phyloP scores from a whole-genome alignment of 108 stramenopile species.

The Hondaea fermentalgiana region DNA sequence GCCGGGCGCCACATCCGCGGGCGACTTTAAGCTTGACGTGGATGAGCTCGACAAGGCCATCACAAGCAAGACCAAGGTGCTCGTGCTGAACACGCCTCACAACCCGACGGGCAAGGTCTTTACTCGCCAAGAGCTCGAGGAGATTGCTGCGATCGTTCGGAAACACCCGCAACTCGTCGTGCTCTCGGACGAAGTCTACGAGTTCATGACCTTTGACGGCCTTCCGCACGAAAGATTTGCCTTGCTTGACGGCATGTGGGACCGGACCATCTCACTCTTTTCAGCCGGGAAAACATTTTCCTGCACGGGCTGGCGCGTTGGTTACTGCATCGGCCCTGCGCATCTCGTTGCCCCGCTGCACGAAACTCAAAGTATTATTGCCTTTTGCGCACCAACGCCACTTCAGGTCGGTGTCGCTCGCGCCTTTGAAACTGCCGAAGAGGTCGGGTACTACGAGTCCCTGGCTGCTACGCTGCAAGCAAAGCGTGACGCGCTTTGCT shows the following conservation, averaged over 20 bases:
- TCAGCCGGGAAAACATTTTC: slow-evolving; percentile 98
- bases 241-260: slow-evolving; percentile 76
- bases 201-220: slow-evolving; percentile 82
- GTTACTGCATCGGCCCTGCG: slow-evolving; percentile 84
- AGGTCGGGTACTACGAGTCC: slow-evolving; percentile 56
- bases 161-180: slow-evolving; percentile 62
- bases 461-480: slow-evolving; percentile 60
- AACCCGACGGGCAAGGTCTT: slow-evolving; percentile 90
- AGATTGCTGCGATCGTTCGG: slow-evolving; percentile 63
- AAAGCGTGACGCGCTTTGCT: slow-evolving; percentile 69
- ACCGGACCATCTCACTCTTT: slow-evolving; percentile 80
- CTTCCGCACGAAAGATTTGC: slow-evolving; percentile 69
- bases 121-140: slow-evolving; percentile 66
- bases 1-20: slow-evolving; percentile 24
- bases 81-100: slow-evolving; percentile 90
- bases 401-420: slow-evolving; percentile 93
- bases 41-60: slow-evolving; percentile 58
- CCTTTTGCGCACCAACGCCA: slow-evolving; percentile 20
- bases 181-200: slow-evolving; percentile 92
- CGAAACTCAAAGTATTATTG: not conserved
- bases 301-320: slow-evolving; percentile 97
- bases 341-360: slow-evolving; percentile 33
- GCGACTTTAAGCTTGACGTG: slow-evolving; percentile 73
- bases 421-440: slow-evolving; percentile 82
- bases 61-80: slow-evolving; percentile 71